These are phyloP conservation scores for Aspergillus hortae DNA, from an alignment of 2,329 filamentous ascomycete species.

Conservation along the genomic window DNA sequence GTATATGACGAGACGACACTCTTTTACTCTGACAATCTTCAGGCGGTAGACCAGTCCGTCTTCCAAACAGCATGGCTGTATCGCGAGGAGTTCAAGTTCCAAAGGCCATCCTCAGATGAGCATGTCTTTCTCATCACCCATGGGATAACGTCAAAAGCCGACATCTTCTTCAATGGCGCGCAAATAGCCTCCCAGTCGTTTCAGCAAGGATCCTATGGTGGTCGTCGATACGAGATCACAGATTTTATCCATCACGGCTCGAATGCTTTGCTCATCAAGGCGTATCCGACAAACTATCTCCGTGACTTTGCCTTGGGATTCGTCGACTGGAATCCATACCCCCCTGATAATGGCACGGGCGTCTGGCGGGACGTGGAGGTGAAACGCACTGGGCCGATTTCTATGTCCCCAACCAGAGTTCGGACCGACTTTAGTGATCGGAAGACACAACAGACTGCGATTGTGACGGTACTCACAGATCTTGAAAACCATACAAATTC, in stretches of 20 bases:
- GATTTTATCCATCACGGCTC: slow-evolving; percentile 29
- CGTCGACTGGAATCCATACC: slow-evolving; percentile 61
- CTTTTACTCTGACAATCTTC: slow-evolving; percentile 55
- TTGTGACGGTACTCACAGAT: slow-evolving; percentile 30
- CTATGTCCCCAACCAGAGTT: slow-evolving; percentile 44
- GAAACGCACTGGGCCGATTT: slow-evolving; percentile 52
- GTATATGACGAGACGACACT: slow-evolving; percentile 52
- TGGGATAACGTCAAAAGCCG: slow-evolving; percentile 58
- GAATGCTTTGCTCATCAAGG: slow-evolving; percentile 54
- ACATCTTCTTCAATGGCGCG: slow-evolving; percentile 58
- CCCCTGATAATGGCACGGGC: slow-evolving; percentile 61
- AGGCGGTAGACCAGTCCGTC: slow-evolving; percentile 42
- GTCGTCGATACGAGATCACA: slow-evolving; percentile 55
- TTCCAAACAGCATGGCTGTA: slow-evolving; percentile 60
- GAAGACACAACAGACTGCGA: slow-evolving; percentile 34
- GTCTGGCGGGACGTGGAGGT: slow-evolving; percentile 59
- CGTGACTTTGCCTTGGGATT: slow-evolving; percentile 59
- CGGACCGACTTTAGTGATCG: slow-evolving; percentile 40
- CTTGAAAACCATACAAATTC: slow-evolving; percentile 32
- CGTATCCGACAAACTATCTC: slow-evolving; percentile 58
- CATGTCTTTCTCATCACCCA: slow-evolving; percentile 56
- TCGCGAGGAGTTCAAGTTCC: slow-evolving; percentile 50
- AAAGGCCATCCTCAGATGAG: slow-evolving; percentile 23
- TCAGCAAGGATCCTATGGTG: slow-evolving; percentile 57
- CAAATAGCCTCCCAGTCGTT: slow-evolving; percentile 46